Base-by-base conservation (phyloP, 1,284 basidiomycete genomes). In the Cryptococcus maquisensis region DNA sequence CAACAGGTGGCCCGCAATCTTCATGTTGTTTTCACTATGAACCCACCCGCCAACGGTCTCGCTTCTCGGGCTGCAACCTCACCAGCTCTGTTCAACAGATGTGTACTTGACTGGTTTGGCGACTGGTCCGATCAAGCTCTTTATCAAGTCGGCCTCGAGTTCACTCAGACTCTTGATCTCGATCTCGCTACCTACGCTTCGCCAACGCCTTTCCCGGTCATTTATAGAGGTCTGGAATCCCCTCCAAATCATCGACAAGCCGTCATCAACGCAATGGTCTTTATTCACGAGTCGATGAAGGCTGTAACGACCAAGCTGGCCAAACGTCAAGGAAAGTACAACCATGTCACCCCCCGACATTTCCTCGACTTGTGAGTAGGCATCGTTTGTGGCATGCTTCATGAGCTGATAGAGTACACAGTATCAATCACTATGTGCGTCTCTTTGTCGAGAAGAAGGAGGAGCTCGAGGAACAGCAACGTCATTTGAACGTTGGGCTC, bases 1-100 rank as follows among this genome's bases (percentile, higher is more conserved):
- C 86, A 90, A 62, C 94, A 97, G 76, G 92, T 97, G 23, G 92
- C 93, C 4, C 89, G 91, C 75, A 97, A 98, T 71, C 80, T 98
- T 2, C 94, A 98, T 65, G 94, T 97, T 35, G 93, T 98, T 5
- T 96, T 98, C 77, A 98, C 96, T 3, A 98, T 98, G 96, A 98
- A 98, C 67, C 96, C 96, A 28, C 95, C 96, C 0, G 88, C 92
- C 67, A 93, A 94, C 55, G 94, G 93, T 5, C 82, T 98, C 16
- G 94, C 93, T 6, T 92, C 91, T 18, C 85, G 94, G 54, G 96
- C 94, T 8, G 95, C 96, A 1, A 98, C 96, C 0, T 98, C 94
- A 1, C 96, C 96, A 4, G 94, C 94, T 16, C 80, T 97, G 66
- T 98, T 98, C 84, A 98, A 98, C 78, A 86, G 94, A 79, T 98